Evolutionary conservation across 2,329 filamentous ascomycete genomes (phyloP).

Genomic region (Chlorencoelia australis): DNA sequence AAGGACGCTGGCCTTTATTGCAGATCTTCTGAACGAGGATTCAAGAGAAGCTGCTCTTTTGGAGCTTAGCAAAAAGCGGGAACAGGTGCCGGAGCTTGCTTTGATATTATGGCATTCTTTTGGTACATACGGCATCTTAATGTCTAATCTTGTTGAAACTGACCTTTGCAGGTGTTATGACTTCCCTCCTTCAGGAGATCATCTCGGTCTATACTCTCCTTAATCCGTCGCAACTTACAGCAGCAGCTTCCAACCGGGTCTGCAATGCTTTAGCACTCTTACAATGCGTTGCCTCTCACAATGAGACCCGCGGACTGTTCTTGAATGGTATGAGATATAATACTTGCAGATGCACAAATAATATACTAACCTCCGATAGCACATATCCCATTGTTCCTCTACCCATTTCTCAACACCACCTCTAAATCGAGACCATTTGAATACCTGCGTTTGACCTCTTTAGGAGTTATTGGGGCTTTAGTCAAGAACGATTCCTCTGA

Average conservation of each 20-base stretch:
- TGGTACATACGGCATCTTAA: conserved; percentile 46
- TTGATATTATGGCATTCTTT: conserved; percentile 98
- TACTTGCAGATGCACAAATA: background rate
- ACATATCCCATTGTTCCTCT: conserved; percentile 94
- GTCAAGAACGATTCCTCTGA: conserved; percentile 99
- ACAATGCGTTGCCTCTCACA: conserved; percentile 95
- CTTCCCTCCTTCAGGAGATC: conserved; percentile 91
- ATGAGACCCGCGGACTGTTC: conserved; percentile 89
- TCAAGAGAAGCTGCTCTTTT: conserved; percentile 85
- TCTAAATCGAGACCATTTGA: conserved; percentile 97
- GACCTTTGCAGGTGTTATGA: conserved; percentile 74
- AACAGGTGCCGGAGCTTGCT: conserved; percentile 93
- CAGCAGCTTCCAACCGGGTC: conserved; percentile 92
- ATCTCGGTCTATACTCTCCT: conserved; percentile 96
- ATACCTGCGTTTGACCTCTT: conserved; percentile 87
- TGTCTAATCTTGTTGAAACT: conserved; percentile 8
- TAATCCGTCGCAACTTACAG: conserved; percentile 93
- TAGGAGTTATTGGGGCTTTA: conserved; percentile 91
- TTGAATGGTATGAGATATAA: conserved; percentile 59
- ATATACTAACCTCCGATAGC: conserved; percentile 42
- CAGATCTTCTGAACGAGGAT: conserved; percentile 77
- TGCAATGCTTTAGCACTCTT: conserved; percentile 94
- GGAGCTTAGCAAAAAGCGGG: conserved; percentile 95
- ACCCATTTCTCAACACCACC: conserved; percentile 96
- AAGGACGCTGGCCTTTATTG: conserved; percentile 85